Conservation (phyloP, 192 early-diverging fungal genomes). For the Powellomyces hirtus region DNA sequence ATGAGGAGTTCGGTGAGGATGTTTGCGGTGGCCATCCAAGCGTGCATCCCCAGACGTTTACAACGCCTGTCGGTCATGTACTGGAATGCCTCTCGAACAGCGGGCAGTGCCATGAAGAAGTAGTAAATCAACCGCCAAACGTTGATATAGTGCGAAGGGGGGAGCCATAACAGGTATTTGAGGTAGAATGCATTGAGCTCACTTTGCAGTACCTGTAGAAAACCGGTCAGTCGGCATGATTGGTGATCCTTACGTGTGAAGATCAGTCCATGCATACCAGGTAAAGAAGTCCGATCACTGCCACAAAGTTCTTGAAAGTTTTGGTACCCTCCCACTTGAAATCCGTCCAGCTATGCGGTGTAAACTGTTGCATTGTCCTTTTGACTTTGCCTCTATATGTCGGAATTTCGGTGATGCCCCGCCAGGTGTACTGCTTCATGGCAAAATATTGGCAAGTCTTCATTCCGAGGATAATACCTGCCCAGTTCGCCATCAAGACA, state of each 20-base stretch:
- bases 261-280: conserved; percentile 68
- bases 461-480: conserved; percentile 90
- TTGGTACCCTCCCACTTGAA: conserved; percentile 90
- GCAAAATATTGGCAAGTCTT: conserved; percentile 97
- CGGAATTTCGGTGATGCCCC: conserved; percentile 81
- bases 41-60: conserved; percentile 89
- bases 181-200: conserved; percentile 96
- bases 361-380: conserved; percentile 87
- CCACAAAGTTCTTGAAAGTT: conserved; percentile 83
- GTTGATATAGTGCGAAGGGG: conserved; percentile 81
- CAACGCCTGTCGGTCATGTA: conserved; percentile 73
- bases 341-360: conserved; percentile 90
- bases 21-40: conserved; percentile 85
- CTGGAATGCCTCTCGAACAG: conserved; percentile 86
- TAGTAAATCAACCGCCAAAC: conserved; percentile 71
- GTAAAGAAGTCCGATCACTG: conserved; percentile 69
- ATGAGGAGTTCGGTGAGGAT: conserved; percentile 92
- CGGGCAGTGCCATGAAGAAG: conserved; percentile 86
- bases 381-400: conserved; percentile 83
- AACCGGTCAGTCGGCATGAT: background rate
- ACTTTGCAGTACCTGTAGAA: conserved; percentile 62
- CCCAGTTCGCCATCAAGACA: conserved; percentile 90
- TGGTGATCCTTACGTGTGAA: background rate
- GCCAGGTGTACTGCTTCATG: conserved; percentile 96
- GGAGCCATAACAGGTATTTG: conserved; percentile 90